These are phyloP conservation scores for Magnusiomyces suaveolens DNA, from an alignment of 1,139 yeast species.

Conservation along the genomic window DNA sequence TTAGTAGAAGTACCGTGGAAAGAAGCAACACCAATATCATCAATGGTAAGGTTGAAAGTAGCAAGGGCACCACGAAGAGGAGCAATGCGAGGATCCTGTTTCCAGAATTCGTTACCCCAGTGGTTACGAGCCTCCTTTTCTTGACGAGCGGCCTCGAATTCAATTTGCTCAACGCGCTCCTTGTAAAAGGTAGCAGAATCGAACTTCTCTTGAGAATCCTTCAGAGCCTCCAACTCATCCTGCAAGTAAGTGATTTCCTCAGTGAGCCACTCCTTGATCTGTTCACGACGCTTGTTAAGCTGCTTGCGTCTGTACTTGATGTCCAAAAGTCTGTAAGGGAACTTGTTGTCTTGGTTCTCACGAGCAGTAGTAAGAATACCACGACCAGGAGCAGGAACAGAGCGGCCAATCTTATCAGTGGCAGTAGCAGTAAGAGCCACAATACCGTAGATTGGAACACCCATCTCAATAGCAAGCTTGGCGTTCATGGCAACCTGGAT, in stretches of 20 bases:
- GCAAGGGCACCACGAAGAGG: conserved; percentile 97
- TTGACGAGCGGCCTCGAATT: conserved; percentile 78
- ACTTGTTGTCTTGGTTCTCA: conserved; percentile 79
- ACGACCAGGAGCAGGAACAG: conserved; percentile 99
- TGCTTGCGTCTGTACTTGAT: conserved; percentile 93
- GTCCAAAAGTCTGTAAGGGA: conserved; percentile 72
- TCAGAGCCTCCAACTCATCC: conserved; percentile 56
- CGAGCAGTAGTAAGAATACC: conserved; percentile 98
- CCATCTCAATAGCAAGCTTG: conserved; percentile 89
- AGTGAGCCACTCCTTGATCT: conserved; percentile 79
- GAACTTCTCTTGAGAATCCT: conserved; percentile 57
- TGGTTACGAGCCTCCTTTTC: conserved; percentile 79
- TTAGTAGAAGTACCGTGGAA: conserved; percentile 98
- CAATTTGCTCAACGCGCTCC: conserved; percentile 82
- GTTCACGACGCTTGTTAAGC: conserved; percentile 65
- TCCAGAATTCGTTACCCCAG: conserved; percentile 94
- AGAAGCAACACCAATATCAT: conserved; percentile 94
- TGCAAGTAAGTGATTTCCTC: conserved; percentile 63
- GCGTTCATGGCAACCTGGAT: conserved; percentile 95
- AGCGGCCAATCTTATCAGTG: conserved; percentile 95
- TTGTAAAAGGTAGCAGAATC: conserved; percentile 44
- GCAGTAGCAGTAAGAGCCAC: conserved; percentile 94
- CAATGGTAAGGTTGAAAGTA: conserved; percentile 81
- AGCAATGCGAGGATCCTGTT: conserved; percentile 85
- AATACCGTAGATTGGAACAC: conserved; percentile 96